Base-by-base conservation (phyloP, 2,329 filamentous ascomycete genomes). In the Ramularia collo-cygni region DNA sequence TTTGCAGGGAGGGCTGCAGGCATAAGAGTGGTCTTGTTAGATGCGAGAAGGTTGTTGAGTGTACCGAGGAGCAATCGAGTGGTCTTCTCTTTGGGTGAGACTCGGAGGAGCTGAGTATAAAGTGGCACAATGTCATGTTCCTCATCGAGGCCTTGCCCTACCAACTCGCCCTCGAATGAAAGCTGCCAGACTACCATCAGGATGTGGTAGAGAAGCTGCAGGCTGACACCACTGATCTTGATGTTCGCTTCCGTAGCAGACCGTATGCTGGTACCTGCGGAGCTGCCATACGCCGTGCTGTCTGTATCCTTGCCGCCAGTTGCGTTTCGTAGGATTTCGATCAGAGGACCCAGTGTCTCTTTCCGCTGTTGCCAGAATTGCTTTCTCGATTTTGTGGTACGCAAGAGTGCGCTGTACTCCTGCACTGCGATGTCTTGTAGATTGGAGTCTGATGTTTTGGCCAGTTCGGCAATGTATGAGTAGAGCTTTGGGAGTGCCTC, bases 71-170 rank as follows among this genome's bases (percentile, higher is more conserved):
- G 77, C 38, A 98, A 75, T 19, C 92, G 81, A 1, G 90, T 96
- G 1, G 90, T 96, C 73, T 98, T 98, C 63, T 96, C 92, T 65
- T 98, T 98, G 31, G 90, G 89, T 2, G 92, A 96, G 29, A 95
- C 72, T 39, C 88, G 83, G 40, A 98, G 74, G 27, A 98, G 80
- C 51, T 93, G 85, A n/a, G 85, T 88, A 64, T 95, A 95, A 31
- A 96, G 77, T 33, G 88, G 75, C 48, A 96, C 76, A 52, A 96
- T 83, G 58, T 96, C 89, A 66, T 95, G 87, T 65, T 95, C 89
- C 53, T 88, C 80, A 64, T 96, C 85, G 42, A 98, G 71, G 29
- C 90, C 88, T 43, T 83, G 81, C 9, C 87, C 86, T 35, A 83
- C 71, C 9, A 78, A 62, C 42, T 70, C 64, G 19, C 73, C 77